Evolutionary conservation across 306 rosid genomes (phyloP).

Genomic region (Parietaria judaica): DNA sequence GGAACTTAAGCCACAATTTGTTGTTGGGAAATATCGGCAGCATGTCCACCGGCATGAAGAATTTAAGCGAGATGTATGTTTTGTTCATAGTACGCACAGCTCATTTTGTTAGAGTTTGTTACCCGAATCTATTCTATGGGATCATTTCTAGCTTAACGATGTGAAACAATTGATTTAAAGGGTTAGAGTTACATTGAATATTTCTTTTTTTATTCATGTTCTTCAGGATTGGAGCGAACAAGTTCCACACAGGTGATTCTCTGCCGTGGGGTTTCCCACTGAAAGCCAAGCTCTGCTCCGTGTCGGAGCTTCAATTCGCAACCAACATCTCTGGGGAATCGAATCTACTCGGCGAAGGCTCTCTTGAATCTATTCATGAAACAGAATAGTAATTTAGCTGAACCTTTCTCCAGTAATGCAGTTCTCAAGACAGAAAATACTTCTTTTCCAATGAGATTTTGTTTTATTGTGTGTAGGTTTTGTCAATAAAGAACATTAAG

Average conservation of each 20-base stretch:
- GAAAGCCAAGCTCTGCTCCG: constrained; percentile 51
- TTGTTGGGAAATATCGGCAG: constrained; percentile 77
- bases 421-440: constrained; percentile 8
- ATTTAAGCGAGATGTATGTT: constrained; percentile 72
- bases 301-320: constrained; percentile 68
- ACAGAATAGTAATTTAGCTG: constrained; percentile 52
- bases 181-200: too few relatives aligned
- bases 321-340: constrained; percentile 65
- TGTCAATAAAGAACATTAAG: constrained; percentile 74
- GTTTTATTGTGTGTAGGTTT: constrained; percentile 35
- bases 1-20: constrained; percentile 86
- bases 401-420: background rate
- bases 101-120: too few relatives aligned
- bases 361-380: constrained; percentile 80
- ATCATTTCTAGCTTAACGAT: too few relatives aligned
- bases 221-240: constrained; percentile 75
- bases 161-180: too few relatives aligned
- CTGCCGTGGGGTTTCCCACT: constrained; percentile 72
- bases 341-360: constrained; percentile 76
- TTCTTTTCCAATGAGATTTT: constrained; percentile 8
- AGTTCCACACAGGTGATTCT: constrained; percentile 48
- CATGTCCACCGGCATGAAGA: constrained; percentile 62
- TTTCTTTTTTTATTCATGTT: constrained; percentile 8
- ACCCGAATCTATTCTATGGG: too few relatives aligned
- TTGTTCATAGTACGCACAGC: too few relatives aligned